phyloP scores from a whole-genome alignment of 2,329 filamentous ascomycete genomes.

The Alternaria sp. region DNA sequence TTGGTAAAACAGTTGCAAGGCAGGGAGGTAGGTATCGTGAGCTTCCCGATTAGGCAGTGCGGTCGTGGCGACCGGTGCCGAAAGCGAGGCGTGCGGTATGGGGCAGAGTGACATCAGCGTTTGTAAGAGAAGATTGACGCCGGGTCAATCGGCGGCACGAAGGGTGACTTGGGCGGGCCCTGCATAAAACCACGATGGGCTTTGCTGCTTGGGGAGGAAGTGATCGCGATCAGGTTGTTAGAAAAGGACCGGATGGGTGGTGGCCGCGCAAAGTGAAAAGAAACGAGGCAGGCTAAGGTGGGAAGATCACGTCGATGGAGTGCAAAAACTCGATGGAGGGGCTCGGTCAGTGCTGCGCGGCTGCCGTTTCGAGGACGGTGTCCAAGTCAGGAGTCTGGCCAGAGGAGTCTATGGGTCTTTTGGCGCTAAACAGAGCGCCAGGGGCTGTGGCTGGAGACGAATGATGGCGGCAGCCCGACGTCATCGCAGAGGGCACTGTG shows the following conservation, averaged over 20 bases:
- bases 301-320: conserved; percentile 19
- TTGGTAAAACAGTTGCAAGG: not conserved
- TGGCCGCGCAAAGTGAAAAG: conserved; percentile 15
- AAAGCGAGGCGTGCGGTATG: conserved; percentile 4
- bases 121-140: conserved; percentile 8
- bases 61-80: conserved; percentile 2
- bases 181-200: conserved; percentile 11
- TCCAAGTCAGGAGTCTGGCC: conserved; percentile 19
- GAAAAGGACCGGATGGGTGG: conserved; percentile 14
- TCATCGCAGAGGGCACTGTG: conserved; percentile 8
- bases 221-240: conserved; percentile 6
- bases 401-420: conserved; percentile 13
- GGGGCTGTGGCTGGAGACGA: conserved; percentile 26
- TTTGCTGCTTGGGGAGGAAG: not conserved
- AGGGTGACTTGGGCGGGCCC: conserved; percentile 13
- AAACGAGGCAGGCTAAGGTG: conserved; percentile 11
- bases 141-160: conserved; percentile 19
- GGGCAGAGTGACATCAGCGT: conserved; percentile 14
- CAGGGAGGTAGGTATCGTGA: conserved; percentile 5
- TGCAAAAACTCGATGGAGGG: conserved; percentile 25
- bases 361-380: conserved; percentile 25
- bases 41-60: conserved; percentile 3
- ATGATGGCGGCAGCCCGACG: conserved; percentile 22
- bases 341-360: conserved; percentile 18
- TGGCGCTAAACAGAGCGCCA: conserved; percentile 16